Base-by-base conservation (phyloP, 2,329 filamentous ascomycete species). In the Capronia americana region DNA sequence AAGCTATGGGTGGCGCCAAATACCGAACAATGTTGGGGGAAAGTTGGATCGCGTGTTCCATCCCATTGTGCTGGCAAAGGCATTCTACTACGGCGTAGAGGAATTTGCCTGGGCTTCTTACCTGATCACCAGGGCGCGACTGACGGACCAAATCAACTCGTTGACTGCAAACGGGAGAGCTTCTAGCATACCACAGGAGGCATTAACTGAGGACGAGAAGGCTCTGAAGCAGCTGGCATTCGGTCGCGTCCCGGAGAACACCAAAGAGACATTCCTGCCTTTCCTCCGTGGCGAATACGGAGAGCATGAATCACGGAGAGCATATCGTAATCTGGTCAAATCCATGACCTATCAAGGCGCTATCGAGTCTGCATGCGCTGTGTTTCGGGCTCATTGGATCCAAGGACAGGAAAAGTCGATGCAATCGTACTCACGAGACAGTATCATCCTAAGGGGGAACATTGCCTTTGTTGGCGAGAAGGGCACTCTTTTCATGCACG, bases 41-140 rank as follows among this genome's bases (percentile, higher is more conserved):
- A 68, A 63, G 48, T 62, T 73, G 60, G 61, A 73, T 12, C 62
- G 67, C 11, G 57, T 72, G 5, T 65, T 72, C 30, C 69, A 71
- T 61, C 71, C 71, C 0, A 41, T 69, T 32, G 64, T 66, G 20
- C 41, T 70, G 12, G 56, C 57, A 8, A 55, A 64, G 24, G 71
- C 71, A 24, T 69, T 71, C 34, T 69, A 66, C 58, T 48, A 61
- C 23, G 70, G 69, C 23, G 41, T 71, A 5, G 50, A 59, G 20
- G 67, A 63, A 53, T 73, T 73, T 38, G 61, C 56, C 28, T 28
- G 34, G 41, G 60, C 61, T 20, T 68, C 65, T 8, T 70, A 68
- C 32, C 28, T 59, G 30, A 65, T 70, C 28, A 66, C 62, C 17
- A 61, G 59, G 30, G 65, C 68, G 20, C 65, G 68, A 10, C 26